Conservation (phyloP, 805 yeast genomes). For the Lipomyces yamanashiensis region DNA sequence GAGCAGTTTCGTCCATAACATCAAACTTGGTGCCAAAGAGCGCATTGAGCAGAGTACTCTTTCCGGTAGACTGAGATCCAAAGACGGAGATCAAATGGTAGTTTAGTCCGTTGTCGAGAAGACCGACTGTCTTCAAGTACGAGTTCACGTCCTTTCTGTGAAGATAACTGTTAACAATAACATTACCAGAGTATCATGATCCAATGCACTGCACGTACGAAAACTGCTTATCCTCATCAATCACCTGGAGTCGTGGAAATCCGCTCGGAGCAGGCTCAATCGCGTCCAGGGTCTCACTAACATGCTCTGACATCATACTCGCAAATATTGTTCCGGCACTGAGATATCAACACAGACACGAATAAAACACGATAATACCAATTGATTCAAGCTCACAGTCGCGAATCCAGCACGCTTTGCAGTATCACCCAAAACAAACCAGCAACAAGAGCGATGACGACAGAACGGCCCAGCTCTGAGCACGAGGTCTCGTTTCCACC, state of each 20-base stretch:
- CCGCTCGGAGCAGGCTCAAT: background rate
- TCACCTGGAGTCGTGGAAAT: constrained; percentile 50
- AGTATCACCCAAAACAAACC: background rate
- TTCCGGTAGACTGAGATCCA: constrained; percentile 97
- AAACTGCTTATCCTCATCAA: constrained; percentile 58
- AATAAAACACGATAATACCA: too few relatives aligned
- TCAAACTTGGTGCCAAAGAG: constrained; percentile 86
- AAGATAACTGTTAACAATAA: background rate
- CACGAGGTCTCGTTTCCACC: too few relatives aligned
- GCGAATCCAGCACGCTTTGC: too few relatives aligned
- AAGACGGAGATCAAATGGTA: constrained; percentile 94
- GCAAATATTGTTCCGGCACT: background rate
- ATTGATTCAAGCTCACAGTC: too few relatives aligned
- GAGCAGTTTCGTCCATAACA: constrained; percentile 84
- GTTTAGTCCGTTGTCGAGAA: constrained; percentile 59
- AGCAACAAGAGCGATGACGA: background rate
- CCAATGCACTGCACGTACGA: constrained; percentile 41
- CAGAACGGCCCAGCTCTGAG: too few relatives aligned
- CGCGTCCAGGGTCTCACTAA: constrained; percentile 1
- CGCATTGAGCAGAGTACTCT: constrained; percentile 85
- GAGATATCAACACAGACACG: too few relatives aligned
- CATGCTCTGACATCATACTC: background rate
- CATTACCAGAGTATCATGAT: background rate
- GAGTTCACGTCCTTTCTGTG: constrained; percentile 32
- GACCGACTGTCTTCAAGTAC: constrained; percentile 47